Evolutionary conservation across 1,284 basidiomycete genomes (phyloP).

Genomic region (Sanghuangporus baumii): DNA sequence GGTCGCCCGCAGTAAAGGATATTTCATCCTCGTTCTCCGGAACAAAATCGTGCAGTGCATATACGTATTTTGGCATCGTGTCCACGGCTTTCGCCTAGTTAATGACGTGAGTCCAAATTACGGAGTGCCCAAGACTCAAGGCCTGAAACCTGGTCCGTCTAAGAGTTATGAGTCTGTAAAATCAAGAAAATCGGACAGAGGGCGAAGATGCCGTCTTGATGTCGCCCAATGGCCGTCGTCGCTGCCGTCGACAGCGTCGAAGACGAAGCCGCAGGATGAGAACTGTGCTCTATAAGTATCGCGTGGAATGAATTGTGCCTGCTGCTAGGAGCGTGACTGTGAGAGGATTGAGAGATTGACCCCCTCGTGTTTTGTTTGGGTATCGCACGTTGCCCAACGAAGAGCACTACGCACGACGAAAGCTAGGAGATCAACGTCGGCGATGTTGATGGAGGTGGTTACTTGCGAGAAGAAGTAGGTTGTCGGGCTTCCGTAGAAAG

Average conservation of each 20-base stretch:
- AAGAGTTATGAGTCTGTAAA: neutral
- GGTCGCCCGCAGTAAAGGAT: conserved; percentile 79
- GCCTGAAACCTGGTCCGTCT: neutral
- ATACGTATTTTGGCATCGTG: conserved; percentile 54
- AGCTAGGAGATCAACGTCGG: neutral
- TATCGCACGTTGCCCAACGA: neutral
- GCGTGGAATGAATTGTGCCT: neutral
- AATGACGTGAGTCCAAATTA: neutral
- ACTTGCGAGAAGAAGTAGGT: neutral
- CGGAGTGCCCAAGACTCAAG: neutral
- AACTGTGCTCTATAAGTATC: neutral
- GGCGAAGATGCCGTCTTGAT: neutral
- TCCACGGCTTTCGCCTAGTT: neutral
- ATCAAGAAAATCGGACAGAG: neutral
- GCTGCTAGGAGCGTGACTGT: neutral
- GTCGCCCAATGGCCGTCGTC: neutral
- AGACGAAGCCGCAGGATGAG: conserved; percentile 6
- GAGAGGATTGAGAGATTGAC: neutral
- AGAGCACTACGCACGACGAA: neutral
- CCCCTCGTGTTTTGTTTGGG: neutral
- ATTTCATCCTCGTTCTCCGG: conserved; percentile 96
- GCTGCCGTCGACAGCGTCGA: conserved; percentile 1
- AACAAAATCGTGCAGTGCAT: conserved; percentile 79
- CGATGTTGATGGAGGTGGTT: neutral
- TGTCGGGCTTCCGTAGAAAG: neutral